Percentiles rank a stretch among this genome's conserved stretches.
Conservation (phyloP, 441 rosid genomes). For the Erodium chrysanthum region DNA sequence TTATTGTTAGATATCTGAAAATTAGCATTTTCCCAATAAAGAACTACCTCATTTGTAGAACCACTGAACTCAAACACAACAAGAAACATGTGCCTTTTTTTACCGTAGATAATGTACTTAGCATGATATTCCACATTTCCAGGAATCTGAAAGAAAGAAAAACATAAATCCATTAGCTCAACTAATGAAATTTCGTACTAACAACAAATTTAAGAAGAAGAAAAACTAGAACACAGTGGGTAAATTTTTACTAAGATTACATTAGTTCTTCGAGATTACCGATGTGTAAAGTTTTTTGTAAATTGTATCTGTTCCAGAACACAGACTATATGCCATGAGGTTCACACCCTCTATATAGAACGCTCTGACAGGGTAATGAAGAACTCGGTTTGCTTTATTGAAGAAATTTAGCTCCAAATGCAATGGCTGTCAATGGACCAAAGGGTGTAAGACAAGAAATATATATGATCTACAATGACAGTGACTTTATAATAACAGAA, state of each 20-base stretch:
- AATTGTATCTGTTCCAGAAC: conserved; percentile 67
- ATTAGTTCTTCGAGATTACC: conserved; percentile 35
- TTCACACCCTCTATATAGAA: conserved; percentile 76
- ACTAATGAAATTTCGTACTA: not conserved
- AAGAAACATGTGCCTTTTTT: conserved; percentile 71
- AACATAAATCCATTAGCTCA: conserved; percentile 8
- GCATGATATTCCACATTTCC: conserved; percentile 74
- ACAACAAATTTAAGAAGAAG: not conserved
- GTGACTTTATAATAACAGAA: conserved; percentile 17
- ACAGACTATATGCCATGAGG: conserved; percentile 86
- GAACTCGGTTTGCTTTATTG: conserved; percentile 82
- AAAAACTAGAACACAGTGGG: not conserved
- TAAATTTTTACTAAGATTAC: not conserved
- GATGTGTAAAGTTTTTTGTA: conserved; percentile 84
- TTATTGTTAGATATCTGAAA: conserved; percentile 57
- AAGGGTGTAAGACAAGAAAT: conserved; percentile 25
- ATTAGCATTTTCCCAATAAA: conserved; percentile 84
- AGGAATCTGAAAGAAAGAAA: conserved; percentile 57
- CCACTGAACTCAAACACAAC: conserved; percentile 84
- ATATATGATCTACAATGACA: conserved; percentile 6
- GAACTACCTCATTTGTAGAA: conserved; percentile 70
- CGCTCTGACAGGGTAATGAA: conserved; percentile 91
- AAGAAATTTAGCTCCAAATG: conserved; percentile 98
- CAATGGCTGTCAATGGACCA: conserved; percentile 63
- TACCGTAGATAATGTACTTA: conserved; percentile 59